phyloP scores from a whole-genome alignment of 495 filamentous ascomycete species.

The Coniosporium apollinis region DNA sequence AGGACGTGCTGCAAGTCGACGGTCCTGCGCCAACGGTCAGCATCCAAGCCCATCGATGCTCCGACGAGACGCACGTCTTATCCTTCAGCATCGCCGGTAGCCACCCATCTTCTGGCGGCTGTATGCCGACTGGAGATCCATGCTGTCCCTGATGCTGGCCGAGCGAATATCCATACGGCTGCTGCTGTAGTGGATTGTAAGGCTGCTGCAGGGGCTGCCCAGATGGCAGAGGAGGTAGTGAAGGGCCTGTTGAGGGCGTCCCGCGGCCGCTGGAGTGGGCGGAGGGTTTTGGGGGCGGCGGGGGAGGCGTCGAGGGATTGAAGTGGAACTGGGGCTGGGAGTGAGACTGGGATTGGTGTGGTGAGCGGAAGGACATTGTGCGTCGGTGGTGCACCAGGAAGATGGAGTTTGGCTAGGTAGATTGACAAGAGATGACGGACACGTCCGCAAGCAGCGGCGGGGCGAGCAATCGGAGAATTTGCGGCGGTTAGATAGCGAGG shows the following conservation, averaged over 20 bases:
- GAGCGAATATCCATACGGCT: neutral
- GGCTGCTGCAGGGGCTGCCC: too few species aligned
- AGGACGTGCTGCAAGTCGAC: conserved; percentile 23
- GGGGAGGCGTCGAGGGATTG: conserved; percentile 22
- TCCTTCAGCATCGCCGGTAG: conserved; percentile 21
- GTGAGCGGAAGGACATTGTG: conserved; percentile 15
- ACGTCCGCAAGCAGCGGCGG: neutral
- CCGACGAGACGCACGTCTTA: conserved; percentile 22
- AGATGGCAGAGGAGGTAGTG: conserved; percentile 23
- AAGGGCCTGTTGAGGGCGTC: conserved; percentile 21
- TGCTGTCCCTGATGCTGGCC: conserved; percentile 9
- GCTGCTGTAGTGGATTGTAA: too few species aligned
- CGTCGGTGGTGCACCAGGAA: neutral
- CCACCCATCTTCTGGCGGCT: conserved; percentile 23
- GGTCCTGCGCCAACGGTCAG: conserved; percentile 21
- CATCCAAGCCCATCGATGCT: too few species aligned
- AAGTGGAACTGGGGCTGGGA: conserved; percentile 16
- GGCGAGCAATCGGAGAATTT: neutral
- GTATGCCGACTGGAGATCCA: conserved; percentile 9
- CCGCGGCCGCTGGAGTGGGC: conserved; percentile 14
- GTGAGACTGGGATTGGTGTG: conserved; percentile 5
- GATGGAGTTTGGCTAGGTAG: conserved; percentile 1
- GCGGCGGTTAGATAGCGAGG: conserved; percentile 1
- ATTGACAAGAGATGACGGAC: neutral
- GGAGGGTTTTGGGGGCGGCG: conserved; percentile 25